phyloP scores from a whole-genome alignment of 2,329 filamentous ascomycete species.

The Colletotrichum horii region DNA sequence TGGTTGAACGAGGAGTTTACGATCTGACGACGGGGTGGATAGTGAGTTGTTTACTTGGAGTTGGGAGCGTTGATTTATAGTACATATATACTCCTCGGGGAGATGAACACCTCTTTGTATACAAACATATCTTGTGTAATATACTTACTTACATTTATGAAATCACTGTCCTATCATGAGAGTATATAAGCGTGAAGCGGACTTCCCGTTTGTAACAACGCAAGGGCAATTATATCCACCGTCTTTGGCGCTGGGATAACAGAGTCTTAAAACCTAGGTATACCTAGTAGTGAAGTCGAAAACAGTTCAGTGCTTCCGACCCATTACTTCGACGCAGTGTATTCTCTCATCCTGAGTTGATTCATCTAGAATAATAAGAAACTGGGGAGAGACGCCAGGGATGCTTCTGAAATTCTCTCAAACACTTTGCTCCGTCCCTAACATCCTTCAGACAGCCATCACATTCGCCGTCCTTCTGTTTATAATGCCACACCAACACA shows the following conservation, averaged over 20 bases:
- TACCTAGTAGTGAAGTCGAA: no score
- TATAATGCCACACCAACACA: no score
- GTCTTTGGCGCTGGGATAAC: no score
- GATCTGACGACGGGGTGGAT: slow-evolving; percentile 42
- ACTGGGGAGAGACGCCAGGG: accelerated
- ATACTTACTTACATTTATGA: not conserved
- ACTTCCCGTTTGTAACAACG: not conserved
- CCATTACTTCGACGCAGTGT: accelerated
- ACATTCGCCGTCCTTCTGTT: no score
- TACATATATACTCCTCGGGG: not conserved
- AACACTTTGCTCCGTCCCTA: accelerated
- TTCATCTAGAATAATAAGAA: not conserved
- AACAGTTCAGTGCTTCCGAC: not conserved
- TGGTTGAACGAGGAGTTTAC: slow-evolving; percentile 81
- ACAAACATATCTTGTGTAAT: not conserved
- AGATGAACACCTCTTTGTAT: not conserved
- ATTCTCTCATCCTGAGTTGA: not conserved
- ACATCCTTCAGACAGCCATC: no score
- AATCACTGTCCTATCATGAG: not conserved
- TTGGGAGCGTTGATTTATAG: not conserved
- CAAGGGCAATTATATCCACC: not conserved
- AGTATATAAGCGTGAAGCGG: not conserved
- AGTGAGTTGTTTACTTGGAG: not conserved
- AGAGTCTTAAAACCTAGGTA: no score
- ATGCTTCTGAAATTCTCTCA: accelerated